Conservation (phyloP, 768 basidiomycete genomes). For the Phylloporus sp. region DNA sequence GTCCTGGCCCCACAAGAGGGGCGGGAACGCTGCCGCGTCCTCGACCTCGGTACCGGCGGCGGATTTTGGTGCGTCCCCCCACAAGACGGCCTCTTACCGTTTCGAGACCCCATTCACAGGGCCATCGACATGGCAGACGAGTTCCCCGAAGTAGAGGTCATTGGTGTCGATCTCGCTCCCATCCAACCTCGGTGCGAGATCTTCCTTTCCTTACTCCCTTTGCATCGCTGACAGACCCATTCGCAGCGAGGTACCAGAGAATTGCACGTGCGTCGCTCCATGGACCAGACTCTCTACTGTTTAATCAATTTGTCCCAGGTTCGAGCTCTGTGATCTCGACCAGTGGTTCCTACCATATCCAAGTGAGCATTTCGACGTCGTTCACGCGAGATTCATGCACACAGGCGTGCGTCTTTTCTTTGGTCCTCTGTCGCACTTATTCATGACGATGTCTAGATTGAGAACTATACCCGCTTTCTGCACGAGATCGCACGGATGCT, state of each 20-base stretch:
- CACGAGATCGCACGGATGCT: slow-evolving; percentile 61
- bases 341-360: slow-evolving; percentile 58
- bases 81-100: not conserved
- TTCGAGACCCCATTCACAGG: slow-evolving; percentile 34
- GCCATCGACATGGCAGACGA: slow-evolving; percentile 71
- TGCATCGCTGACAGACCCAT: slow-evolving; percentile 12
- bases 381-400: slow-evolving; percentile 67
- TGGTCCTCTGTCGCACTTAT: slow-evolving; percentile 1
- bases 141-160: slow-evolving; percentile 60
- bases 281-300: not conserved
- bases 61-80: slow-evolving; percentile 48
- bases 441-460: slow-evolving; percentile 42
- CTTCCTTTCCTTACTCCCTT: not conserved
- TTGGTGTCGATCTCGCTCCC: slow-evolving; percentile 68
- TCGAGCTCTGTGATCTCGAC: slow-evolving; percentile 68
- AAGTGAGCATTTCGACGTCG: slow-evolving; percentile 57
- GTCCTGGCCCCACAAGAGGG: slow-evolving; percentile 39
- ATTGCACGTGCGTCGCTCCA: slow-evolving; percentile 58
- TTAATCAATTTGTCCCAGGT: slow-evolving; percentile 37
- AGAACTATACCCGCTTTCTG: slow-evolving; percentile 55
- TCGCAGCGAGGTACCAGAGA: slow-evolving; percentile 56
- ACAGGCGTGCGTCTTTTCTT: slow-evolving; percentile 40
- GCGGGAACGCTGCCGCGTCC: slow-evolving; percentile 37
- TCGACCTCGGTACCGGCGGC: slow-evolving; percentile 67
- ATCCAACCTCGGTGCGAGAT: slow-evolving; percentile 58